Evolutionary conservation across 495 filamentous ascomycete genomes (phyloP).

Genomic region (Penicillium roqueforti): DNA sequence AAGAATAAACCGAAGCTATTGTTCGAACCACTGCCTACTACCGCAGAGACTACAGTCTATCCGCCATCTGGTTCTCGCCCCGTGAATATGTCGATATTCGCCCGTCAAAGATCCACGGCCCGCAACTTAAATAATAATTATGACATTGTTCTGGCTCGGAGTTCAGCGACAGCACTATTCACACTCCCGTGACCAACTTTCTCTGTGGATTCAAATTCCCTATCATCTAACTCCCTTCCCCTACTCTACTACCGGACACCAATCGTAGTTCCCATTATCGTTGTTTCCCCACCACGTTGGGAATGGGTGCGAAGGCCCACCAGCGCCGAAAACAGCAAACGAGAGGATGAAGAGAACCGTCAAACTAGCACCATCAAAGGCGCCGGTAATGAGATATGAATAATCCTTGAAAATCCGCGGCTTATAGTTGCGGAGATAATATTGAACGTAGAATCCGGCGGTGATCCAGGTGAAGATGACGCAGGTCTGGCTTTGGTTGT

Average conservation of each 20-base stretch:
- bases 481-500: slow-evolving; percentile 42
- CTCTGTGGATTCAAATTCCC: not conserved
- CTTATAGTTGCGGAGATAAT: slow-evolving; percentile 46
- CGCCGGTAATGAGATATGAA: slow-evolving; percentile 52
- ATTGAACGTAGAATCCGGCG: slow-evolving; percentile 47
- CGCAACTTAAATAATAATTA: too few relatives aligned
- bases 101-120: too few relatives aligned
- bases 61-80: slow-evolving; percentile 35
- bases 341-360: slow-evolving; percentile 53
- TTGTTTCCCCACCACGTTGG: slow-evolving; percentile 53
- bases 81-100: slow-evolving; percentile 18
- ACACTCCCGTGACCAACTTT: not conserved
- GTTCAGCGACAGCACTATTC: too few relatives aligned
- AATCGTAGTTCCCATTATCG: slow-evolving; percentile 23
- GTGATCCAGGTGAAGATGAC: slow-evolving; percentile 34
- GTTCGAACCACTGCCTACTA: slow-evolving; percentile 32
- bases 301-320: slow-evolving; percentile 27
- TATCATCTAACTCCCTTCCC: not conserved
- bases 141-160: too few relatives aligned
- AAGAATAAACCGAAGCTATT: slow-evolving; percentile 27
- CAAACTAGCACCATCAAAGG: slow-evolving; percentile 52
- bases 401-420: slow-evolving; percentile 55
- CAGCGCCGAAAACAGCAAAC: slow-evolving; percentile 55
- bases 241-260: slow-evolving; percentile 6
- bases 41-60: slow-evolving; percentile 30